Evolutionary conservation across 78 protist genomes (phyloP).

Genomic region (Dictyostelium discoideum): DNA sequence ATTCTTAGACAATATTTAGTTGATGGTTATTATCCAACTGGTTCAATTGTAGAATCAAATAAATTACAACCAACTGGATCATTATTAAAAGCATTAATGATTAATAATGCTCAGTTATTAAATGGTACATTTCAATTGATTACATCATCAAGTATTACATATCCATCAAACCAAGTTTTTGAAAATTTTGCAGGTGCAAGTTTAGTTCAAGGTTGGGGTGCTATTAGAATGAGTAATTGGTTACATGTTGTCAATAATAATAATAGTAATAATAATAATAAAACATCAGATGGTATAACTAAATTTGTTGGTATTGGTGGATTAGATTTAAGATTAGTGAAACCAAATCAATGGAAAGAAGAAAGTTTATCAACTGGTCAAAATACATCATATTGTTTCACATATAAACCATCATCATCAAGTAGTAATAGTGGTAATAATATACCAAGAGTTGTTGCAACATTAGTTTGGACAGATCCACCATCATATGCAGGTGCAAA

Average conservation of each 20-base stretch:
- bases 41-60: background rate
- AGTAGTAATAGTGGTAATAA: too few species aligned
- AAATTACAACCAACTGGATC: slow-evolving; percentile 45
- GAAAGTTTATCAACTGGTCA: background rate
- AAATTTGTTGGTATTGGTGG: slow-evolving; percentile 40
- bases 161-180: background rate
- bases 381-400: slow-evolving; percentile 11
- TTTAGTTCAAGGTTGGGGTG: slow-evolving; percentile 74
- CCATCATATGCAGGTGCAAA: slow-evolving; percentile 57
- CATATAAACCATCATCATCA: background rate
- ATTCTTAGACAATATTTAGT: slow-evolving; percentile 82
- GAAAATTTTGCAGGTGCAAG: slow-evolving; percentile 24
- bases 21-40: slow-evolving; percentile 79
- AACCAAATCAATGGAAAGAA: slow-evolving; percentile 24
- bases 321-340: background rate
- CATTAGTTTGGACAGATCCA: slow-evolving; percentile 91
- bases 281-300: background rate
- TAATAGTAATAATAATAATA: background rate
- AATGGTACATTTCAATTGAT: slow-evolving; percentile 48
- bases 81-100: slow-evolving; percentile 80
- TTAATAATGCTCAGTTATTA: slow-evolving; percentile 74
- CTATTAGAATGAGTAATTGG: slow-evolving; percentile 25
- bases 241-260: background rate
- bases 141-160: background rate
- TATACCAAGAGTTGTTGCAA: slow-evolving; percentile 58